Conservation (phyloP, 2,329 filamentous ascomycete species). For the Nannizziopsis barbatae region DNA sequence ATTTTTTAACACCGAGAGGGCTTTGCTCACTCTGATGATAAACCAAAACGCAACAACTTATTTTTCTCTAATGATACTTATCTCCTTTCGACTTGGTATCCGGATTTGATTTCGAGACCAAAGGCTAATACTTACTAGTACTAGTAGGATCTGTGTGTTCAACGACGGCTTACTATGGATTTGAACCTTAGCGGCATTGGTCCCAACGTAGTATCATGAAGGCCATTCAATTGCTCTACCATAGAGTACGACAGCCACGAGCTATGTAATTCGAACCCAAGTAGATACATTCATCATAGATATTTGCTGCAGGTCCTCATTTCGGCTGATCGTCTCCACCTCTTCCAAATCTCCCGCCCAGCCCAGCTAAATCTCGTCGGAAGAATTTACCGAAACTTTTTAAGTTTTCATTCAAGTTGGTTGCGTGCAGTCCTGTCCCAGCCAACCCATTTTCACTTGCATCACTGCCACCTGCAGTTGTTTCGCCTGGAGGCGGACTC, state of each 20-base stretch:
- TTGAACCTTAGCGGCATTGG: no score
- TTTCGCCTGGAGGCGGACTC: constrained; percentile 20
- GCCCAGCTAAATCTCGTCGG: constrained; percentile 67
- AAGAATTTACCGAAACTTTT: constrained; percentile 97
- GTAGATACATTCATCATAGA: neutral
- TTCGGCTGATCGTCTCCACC: constrained; percentile 36
- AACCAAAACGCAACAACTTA: constrained; percentile 53
- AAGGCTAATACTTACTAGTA: constrained; percentile 1
- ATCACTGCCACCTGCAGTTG: constrained; percentile 18
- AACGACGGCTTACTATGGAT: no score
- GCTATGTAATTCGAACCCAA: no score
- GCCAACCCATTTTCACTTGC: constrained; percentile 21
- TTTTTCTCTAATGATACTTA: constrained; percentile 58
- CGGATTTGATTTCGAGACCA: neutral
- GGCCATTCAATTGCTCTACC: no score
- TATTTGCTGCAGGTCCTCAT: neutral
- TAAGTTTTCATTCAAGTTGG: constrained; percentile 81
- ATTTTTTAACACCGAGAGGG: constrained; percentile 53
- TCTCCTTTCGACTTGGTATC: neutral
- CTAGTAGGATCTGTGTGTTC: neutral
- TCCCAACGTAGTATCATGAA: no score
- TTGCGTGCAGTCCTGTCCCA: constrained; percentile 39
- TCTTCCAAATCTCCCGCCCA: constrained; percentile 59
- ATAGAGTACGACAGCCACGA: no score
- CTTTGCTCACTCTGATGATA: constrained; percentile 43